These are phyloP conservation scores for Diaporthe destruens DNA, from an alignment of 2,329 filamentous ascomycete genomes.

Conservation along the genomic window DNA sequence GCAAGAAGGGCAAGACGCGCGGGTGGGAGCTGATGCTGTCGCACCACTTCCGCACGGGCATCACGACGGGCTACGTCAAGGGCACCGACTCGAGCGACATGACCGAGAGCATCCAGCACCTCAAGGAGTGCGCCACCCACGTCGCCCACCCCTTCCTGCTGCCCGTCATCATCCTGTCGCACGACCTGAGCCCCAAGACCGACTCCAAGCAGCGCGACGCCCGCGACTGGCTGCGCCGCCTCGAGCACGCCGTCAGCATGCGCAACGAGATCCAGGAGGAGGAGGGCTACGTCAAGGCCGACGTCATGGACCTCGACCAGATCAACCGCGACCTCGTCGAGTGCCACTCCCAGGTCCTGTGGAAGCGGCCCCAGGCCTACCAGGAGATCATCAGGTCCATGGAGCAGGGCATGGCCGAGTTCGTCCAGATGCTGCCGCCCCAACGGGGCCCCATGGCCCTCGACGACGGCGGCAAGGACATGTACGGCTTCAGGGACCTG, in stretches of 20 bases:
- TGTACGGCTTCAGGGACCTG: constrained; percentile 50
- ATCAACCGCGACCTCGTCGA: constrained; percentile 73
- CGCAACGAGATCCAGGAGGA: constrained; percentile 69
- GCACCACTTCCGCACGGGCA: constrained; percentile 64
- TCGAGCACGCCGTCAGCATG: constrained; percentile 73
- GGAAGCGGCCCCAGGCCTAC: constrained; percentile 74
- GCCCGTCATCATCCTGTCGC: constrained; percentile 68
- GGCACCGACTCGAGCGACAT: constrained; percentile 70
- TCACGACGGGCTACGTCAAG: constrained; percentile 73
- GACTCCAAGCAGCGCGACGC: constrained; percentile 74
- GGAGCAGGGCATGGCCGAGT: constrained; percentile 60
- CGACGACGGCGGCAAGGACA: neutral
- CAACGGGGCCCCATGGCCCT: constrained; percentile 42
- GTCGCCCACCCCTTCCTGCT: constrained; percentile 70
- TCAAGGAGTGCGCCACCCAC: constrained; percentile 62
- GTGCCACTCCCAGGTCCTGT: constrained; percentile 72
- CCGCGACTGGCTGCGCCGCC: constrained; percentile 70
- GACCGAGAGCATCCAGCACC: constrained; percentile 61
- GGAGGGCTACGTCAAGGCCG: constrained; percentile 65
- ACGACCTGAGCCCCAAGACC: constrained; percentile 67
- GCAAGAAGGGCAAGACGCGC: constrained; percentile 72
- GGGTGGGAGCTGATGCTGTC: constrained; percentile 75
- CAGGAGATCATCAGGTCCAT: constrained; percentile 65
- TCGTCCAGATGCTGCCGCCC: constrained; percentile 49
- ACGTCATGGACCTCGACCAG: constrained; percentile 68